Evolutionary conservation across 305 asterid species (phyloP).

Genomic region (Coffea humblotiana): DNA sequence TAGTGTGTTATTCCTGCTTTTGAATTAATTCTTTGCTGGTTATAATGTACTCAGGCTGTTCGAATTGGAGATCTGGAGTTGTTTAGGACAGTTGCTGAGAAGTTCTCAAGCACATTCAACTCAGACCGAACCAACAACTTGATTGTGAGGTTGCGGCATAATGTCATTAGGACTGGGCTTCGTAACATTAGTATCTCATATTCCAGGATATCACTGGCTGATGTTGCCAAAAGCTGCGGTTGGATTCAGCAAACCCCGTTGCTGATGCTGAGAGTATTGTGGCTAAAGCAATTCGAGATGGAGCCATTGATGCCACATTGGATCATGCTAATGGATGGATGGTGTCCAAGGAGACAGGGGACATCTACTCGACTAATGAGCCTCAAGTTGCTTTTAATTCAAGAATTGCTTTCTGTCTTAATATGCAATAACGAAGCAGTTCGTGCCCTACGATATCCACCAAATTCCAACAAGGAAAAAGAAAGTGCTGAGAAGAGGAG

Average conservation of each 20-base stretch:
- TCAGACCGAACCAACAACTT: conserved; percentile 78
- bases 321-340: conserved; percentile 92
- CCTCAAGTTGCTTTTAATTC: conserved; percentile 91
- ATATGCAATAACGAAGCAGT: conserved; percentile 96
- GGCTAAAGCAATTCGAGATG: conserved; percentile 87
- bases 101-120: conserved; percentile 66
- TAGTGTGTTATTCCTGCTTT: background rate
- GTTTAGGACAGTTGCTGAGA: conserved; percentile 74
- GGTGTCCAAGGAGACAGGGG: conserved; percentile 90
- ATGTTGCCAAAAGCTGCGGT: conserved; percentile 81
- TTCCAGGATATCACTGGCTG: conserved; percentile 75
- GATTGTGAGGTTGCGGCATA: conserved; percentile 85
- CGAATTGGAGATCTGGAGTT: conserved; percentile 90
- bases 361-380: conserved; percentile 88
- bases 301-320: conserved; percentile 84
- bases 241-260: conserved; percentile 79
- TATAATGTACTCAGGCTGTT: conserved; percentile 62
- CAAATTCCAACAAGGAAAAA: conserved; percentile 85
- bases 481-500: conserved; percentile 90
- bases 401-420: conserved; percentile 83
- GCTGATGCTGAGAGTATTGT: conserved; percentile 97
- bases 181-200: conserved; percentile 93
- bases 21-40: background rate
- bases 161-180: conserved; percentile 84
- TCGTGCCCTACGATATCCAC: conserved; percentile 88